Percentiles rank a stretch among this genome's conserved stretches.
Conservation (phyloP, 2,329 filamentous ascomycete species). For the Aspergillus brunneoviolaceus region DNA sequence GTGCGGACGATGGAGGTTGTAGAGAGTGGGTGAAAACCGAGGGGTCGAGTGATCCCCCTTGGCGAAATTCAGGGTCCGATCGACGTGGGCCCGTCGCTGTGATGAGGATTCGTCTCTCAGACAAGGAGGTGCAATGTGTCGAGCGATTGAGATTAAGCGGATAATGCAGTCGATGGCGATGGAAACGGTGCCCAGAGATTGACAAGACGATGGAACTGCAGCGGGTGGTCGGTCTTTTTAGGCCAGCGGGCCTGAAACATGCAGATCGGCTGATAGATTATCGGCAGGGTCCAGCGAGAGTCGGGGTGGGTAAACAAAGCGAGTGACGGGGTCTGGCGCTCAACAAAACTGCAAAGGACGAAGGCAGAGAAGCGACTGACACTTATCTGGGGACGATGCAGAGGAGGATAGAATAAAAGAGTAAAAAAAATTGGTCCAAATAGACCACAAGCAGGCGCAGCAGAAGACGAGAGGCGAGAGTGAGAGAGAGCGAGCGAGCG, state of each 20-base stretch:
- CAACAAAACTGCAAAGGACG: not conserved
- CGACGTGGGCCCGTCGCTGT: conserved; percentile 5
- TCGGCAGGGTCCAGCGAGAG: conserved; percentile 16
- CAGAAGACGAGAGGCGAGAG: conserved; percentile 9
- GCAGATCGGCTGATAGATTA: conserved; percentile 20
- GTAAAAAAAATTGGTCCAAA: conserved; percentile 5
- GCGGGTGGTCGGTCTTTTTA: conserved; percentile 7
- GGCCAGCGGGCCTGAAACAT: conserved; percentile 20
- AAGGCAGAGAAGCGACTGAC: not conserved
- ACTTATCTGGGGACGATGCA: not conserved
- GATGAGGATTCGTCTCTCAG: not conserved
- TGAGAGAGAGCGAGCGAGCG: conserved; percentile 10
- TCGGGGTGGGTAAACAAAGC: conserved; percentile 24
- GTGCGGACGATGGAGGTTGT: not conserved
- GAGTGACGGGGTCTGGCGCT: conserved; percentile 19
- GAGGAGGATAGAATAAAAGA: conserved; percentile 4
- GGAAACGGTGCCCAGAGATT: not conserved
- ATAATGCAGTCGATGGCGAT: not conserved
- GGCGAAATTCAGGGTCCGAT: conserved; percentile 10
- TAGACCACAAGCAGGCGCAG: not conserved
- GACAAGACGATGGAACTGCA: conserved; percentile 5
- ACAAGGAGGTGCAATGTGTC: not conserved
- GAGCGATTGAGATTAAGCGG: not conserved
- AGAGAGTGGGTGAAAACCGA: not conserved
- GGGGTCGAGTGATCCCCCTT: conserved; percentile 13